Conservation (phyloP, 345 rosid species). For the Populus pruinosa region DNA sequence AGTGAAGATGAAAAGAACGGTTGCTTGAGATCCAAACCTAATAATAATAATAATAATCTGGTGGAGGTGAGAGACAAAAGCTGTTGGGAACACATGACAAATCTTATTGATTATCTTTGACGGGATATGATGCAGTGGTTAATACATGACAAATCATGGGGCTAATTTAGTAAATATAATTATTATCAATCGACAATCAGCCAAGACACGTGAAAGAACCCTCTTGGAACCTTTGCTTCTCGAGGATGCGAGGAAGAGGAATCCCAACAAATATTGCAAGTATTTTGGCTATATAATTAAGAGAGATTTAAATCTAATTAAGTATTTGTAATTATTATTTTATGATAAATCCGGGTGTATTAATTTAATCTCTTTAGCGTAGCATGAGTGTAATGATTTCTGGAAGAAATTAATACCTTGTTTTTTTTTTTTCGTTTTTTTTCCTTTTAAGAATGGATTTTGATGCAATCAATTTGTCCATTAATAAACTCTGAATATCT, state of each 20-base stretch:
- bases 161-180: not conserved
- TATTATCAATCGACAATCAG: not conserved
- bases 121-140: not conserved
- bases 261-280: not conserved
- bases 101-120: not conserved
- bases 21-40: not conserved
- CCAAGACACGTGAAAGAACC: not conserved
- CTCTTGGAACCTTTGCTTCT: not conserved
- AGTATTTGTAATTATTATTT: not conserved
- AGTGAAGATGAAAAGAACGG: not conserved
- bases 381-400: too few relatives aligned
- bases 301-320: not conserved
- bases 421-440: too few relatives aligned
- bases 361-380: not conserved
- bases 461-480: too few relatives aligned
- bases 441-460: too few relatives aligned
- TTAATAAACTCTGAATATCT: not conserved
- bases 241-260: not conserved
- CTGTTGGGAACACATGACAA: not conserved
- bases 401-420: too few relatives aligned
- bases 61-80: not conserved
- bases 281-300: too few relatives aligned
- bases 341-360: not conserved
- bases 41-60: not conserved
- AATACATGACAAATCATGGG: not conserved